A percentile compares a stretch with the other conserved stretches of the same genome.
These are phyloP conservation scores for Ceriops tagal DNA, from an alignment of 345 rosid genomes.

Conservation along the genomic window DNA sequence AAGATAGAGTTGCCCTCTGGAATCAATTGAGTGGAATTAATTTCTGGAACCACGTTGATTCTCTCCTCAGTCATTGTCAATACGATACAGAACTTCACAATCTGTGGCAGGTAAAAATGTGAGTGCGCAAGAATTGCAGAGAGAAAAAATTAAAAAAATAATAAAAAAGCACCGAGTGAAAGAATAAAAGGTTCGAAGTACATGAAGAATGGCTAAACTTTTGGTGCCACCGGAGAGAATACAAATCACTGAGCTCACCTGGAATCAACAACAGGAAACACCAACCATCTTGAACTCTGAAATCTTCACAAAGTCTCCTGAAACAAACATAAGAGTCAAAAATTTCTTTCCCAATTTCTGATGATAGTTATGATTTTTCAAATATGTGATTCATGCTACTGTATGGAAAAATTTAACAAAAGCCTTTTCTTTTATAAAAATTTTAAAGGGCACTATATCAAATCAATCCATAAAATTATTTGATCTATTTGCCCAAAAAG, in stretches of 20 bases:
- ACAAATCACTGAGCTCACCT: slow-evolving; percentile 5
- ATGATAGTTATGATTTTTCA: not conserved
- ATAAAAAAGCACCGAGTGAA: not conserved
- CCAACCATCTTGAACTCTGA: not conserved
- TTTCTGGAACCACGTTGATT: slow-evolving; percentile 8
- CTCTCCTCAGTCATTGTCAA: slow-evolving; percentile 31
- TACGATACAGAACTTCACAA: slow-evolving; percentile 5
- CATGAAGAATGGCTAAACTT: not conserved
- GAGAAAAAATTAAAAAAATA: not conserved
- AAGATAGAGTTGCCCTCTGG: not conserved
- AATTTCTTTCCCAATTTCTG: not conserved
- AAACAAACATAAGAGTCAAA: not conserved
- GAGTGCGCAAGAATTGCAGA: not conserved
- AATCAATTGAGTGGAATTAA: not conserved
- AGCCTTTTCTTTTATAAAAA: too few relatives aligned
- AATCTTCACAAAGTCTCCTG: slow-evolving; percentile 8
- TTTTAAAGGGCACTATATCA: too few relatives aligned
- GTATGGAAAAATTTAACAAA: not conserved
- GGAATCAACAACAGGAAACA: not conserved
- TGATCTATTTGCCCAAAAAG: too few relatives aligned
- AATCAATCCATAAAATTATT: too few relatives aligned
- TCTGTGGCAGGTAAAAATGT: slow-evolving; percentile 13
- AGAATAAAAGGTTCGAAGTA: not conserved
- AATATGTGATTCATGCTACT: not conserved
- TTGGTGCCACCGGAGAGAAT: not conserved